Conservation (phyloP, 2,329 filamentous ascomycete species). For the Alternaria triticina region DNA sequence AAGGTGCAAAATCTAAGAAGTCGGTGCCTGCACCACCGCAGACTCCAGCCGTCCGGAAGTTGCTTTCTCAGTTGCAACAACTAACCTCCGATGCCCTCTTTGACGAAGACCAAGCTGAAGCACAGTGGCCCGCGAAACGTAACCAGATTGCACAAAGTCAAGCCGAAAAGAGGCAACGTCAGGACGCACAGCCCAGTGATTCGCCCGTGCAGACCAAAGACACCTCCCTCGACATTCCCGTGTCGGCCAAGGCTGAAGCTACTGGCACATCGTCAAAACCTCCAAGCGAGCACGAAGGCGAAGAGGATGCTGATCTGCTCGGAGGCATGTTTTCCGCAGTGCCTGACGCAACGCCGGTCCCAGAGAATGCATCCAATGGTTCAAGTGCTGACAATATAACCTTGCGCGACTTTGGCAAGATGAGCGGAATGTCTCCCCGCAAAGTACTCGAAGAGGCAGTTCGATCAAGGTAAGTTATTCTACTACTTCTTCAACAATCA, state of each 20-base stretch:
- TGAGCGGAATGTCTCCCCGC: conserved; percentile 76
- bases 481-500: not conserved
- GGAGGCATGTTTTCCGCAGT: conserved; percentile 64
- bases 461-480: conserved; percentile 67
- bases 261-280: not conserved
- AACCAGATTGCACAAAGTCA: conserved; percentile 51
- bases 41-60: conserved; percentile 63
- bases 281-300: conserved; percentile 36
- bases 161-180: conserved; percentile 34
- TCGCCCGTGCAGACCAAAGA: not conserved
- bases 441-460: conserved; percentile 87
- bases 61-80: conserved; percentile 75
- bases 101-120: conserved; percentile 55
- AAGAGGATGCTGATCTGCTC: conserved; percentile 63
- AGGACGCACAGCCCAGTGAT: not conserved
- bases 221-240: not conserved
- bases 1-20: conserved; percentile 27
- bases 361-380: conserved; percentile 17
- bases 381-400: conserved; percentile 60
- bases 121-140: conserved; percentile 54
- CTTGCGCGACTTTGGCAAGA: conserved; percentile 84
- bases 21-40: conserved; percentile 24
- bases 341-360: conserved; percentile 52
- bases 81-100: conserved; percentile 71
- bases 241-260: not conserved